These are phyloP conservation scores for Aspergillus japonicus DNA, from an alignment of 2,329 filamentous ascomycete genomes.

Conservation along the genomic window DNA sequence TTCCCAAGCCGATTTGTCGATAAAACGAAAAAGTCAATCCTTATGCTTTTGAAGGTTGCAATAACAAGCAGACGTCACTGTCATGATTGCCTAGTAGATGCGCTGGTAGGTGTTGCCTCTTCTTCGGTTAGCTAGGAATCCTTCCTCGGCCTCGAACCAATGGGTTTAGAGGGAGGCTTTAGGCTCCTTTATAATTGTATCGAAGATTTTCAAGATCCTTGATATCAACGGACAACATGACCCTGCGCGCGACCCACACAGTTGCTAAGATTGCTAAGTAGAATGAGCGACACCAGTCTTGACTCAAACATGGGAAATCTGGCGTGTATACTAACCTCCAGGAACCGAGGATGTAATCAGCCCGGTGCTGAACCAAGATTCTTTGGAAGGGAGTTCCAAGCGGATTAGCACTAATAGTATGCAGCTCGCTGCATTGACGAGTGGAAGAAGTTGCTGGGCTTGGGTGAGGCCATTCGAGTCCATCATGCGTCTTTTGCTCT, in stretches of 20 bases:
- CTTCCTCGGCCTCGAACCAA: neutral
- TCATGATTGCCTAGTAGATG: no score
- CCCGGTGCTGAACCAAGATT: constrained; percentile 19
- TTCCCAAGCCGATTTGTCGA: neutral
- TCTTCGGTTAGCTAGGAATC: neutral
- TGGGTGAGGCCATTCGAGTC: constrained; percentile 20
- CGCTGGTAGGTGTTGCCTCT: neutral
- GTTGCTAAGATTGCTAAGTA: constrained; percentile 33
- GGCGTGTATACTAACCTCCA: constrained; percentile 30
- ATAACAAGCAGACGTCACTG: neutral
- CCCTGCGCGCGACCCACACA: constrained; percentile 31
- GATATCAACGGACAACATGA: constrained; percentile 42
- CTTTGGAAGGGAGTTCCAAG: constrained; percentile 16
- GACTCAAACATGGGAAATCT: neutral
- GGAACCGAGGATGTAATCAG: constrained; percentile 38
- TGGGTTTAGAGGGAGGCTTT: constrained; percentile 6
- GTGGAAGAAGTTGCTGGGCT: constrained; percentile 25
- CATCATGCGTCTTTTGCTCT: constrained; percentile 30
- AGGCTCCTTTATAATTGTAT: constrained; percentile 45
- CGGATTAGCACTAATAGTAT: constrained; percentile 31
- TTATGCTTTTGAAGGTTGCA: neutral
- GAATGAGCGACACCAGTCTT: constrained; percentile 23
- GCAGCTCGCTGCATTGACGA: constrained; percentile 31
- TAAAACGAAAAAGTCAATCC: neutral
- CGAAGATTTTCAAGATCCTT: constrained; percentile 38